Evolutionary conservation across 2,329 filamentous ascomycete genomes (phyloP).

Genomic region (Fusarium luffae): DNA sequence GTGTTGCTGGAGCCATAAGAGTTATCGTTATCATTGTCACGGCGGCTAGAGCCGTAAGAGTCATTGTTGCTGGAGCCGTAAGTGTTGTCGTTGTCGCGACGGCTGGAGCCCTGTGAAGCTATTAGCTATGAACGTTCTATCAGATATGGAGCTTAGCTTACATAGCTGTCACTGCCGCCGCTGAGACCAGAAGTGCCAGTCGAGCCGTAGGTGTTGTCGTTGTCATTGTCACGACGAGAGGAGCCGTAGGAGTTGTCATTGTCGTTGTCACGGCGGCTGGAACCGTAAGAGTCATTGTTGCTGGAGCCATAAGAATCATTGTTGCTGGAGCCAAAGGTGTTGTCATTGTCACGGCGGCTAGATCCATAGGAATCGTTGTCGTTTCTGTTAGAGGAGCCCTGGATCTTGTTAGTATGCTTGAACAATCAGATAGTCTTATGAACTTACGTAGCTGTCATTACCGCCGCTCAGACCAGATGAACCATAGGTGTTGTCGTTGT

Average conservation of each 20-base stretch:
- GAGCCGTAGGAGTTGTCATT: conserved; percentile 31
- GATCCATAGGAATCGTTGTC: conserved; percentile 14
- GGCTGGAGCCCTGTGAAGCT: background rate
- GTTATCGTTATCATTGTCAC: conserved; percentile 12
- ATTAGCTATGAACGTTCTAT: background rate
- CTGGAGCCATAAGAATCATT: conserved; percentile 12
- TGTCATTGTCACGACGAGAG: conserved; percentile 23
- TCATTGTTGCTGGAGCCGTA: background rate
- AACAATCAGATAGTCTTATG: background rate
- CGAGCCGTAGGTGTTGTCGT: conserved; percentile 22
- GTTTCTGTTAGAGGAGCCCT: conserved; percentile 1
- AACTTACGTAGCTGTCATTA: conserved; percentile 5
- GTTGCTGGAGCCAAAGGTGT: conserved; percentile 3
- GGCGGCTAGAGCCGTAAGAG: conserved; percentile 13
- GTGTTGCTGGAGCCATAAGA: conserved; percentile 13
- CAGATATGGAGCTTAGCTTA: background rate
- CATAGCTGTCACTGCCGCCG: conserved; percentile 15
- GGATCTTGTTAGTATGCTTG: background rate
- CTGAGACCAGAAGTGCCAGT: conserved; percentile 5
- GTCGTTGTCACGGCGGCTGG: conserved; percentile 1
- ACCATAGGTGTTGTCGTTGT: conserved; percentile 5
- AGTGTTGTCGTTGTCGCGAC: conserved; percentile 4
- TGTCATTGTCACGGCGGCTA: conserved; percentile 4
- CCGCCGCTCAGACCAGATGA: background rate
- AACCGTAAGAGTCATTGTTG: conserved; percentile 9